These are phyloP conservation scores for Phaeosphaeriaceae sp. DNA, from an alignment of 2,329 filamentous ascomycete species.

Conservation along the genomic window DNA sequence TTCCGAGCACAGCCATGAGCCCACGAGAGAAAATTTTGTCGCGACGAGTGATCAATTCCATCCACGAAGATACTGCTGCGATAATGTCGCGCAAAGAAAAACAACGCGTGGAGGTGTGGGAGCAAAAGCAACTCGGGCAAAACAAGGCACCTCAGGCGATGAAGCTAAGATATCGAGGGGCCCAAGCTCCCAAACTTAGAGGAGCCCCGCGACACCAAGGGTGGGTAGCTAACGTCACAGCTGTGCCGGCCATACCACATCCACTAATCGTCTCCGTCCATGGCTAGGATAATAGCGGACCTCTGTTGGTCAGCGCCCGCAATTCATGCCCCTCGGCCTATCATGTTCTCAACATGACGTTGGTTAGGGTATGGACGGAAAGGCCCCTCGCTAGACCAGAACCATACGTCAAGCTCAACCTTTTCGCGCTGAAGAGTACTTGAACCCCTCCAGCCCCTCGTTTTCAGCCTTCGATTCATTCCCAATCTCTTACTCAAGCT, in stretches of 20 bases:
- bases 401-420: conserved; percentile 25
- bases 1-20: background rate
- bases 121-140: conserved; percentile 11
- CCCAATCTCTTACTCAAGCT: conserved; percentile 20
- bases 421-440: conserved; percentile 36
- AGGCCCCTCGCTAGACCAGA: conserved; percentile 36
- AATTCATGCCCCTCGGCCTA: conserved; percentile 26
- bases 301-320: conserved; percentile 28
- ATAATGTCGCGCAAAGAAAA: conserved; percentile 1
- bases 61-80: background rate
- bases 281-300: conserved; percentile 23
- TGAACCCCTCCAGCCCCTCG: conserved; percentile 39
- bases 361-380: background rate
- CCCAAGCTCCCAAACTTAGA: conserved; percentile 16
- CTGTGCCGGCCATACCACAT: conserved; percentile 13
- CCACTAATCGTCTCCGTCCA: conserved; percentile 26
- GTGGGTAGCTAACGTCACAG: conserved; percentile 14
- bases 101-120: conserved; percentile 10
- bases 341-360: conserved; percentile 27
- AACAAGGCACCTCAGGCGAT: conserved; percentile 3
- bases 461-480: conserved; percentile 10
- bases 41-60: background rate
- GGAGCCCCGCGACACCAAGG: conserved; percentile 5
- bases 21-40: background rate
- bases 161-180: conserved; percentile 4